A percentile compares a stretch with the other conserved stretches of the same genome.
Conservation (phyloP, 139 green algal genomes). For the Nannochloris sp. region DNA sequence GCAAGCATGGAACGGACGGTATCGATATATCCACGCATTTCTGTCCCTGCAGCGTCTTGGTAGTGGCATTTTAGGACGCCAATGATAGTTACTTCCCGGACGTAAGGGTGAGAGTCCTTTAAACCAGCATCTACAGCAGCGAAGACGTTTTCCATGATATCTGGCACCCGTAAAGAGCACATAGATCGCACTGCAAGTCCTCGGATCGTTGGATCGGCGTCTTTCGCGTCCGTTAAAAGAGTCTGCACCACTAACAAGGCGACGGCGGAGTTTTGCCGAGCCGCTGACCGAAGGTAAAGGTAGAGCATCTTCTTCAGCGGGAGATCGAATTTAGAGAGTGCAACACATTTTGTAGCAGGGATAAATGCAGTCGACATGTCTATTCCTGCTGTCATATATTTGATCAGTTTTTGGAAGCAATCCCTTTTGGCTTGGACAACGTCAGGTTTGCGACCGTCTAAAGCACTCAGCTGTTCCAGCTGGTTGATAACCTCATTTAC, state of each 20-base stretch:
- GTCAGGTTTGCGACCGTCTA: slow-evolving; percentile 17
- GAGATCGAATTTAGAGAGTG: slow-evolving; percentile 27
- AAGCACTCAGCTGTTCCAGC: slow-evolving; percentile 24
- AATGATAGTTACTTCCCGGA: slow-evolving; percentile 82
- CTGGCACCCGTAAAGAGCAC: slow-evolving; percentile 79
- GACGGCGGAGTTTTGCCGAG: slow-evolving; percentile 39
- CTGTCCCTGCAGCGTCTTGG: slow-evolving; percentile 34
- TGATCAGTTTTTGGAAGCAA: slow-evolving; percentile 79
- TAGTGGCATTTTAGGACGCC: slow-evolving; percentile 87
- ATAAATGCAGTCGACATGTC: slow-evolving; percentile 90
- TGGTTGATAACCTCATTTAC: slow-evolving; percentile 27
- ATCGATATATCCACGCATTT: slow-evolving; percentile 45
- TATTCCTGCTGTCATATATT: slow-evolving; percentile 88
- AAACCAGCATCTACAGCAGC: slow-evolving; percentile 40
- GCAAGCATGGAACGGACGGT: slow-evolving; percentile 56
- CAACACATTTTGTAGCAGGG: slow-evolving; percentile 35
- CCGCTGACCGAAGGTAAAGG: slow-evolving; percentile 83
- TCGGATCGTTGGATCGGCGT: slow-evolving; percentile 86
- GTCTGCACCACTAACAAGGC: slow-evolving; percentile 32
- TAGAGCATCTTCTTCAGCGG: slow-evolving; percentile 96
- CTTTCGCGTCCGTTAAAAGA: slow-evolving; percentile 65
- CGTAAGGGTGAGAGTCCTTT: slow-evolving; percentile 76
- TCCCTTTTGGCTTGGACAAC: slow-evolving; percentile 50
- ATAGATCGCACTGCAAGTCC: slow-evolving; percentile 88
- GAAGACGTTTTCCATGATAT: slow-evolving; percentile 92